Conservation (phyloP, 352 stramenopile genomes). For the Phytophthora pisi region DNA sequence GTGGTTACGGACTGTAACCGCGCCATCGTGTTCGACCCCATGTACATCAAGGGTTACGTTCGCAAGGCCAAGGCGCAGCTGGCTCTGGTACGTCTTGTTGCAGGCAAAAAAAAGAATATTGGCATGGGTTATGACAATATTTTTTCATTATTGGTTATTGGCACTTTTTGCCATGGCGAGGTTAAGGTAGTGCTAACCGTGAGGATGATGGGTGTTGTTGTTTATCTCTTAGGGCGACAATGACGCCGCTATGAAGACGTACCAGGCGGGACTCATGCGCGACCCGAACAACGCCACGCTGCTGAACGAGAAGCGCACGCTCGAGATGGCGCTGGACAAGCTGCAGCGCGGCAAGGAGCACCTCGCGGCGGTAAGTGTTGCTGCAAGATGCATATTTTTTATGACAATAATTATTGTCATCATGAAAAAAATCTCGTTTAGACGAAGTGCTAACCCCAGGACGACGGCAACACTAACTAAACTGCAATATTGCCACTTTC, state of each 20-base stretch:
- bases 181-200: neutral
- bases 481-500: neutral
- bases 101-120: neutral
- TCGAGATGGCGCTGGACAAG: conserved; percentile 87
- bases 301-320: conserved; percentile 73
- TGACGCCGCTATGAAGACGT: conserved; percentile 76
- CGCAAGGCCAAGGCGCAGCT: conserved; percentile 90
- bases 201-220: neutral
- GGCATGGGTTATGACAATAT: neutral
- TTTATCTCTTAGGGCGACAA: conserved; percentile 59
- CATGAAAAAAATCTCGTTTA: neutral
- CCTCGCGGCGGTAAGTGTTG: conserved; percentile 55
- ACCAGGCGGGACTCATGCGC: conserved; percentile 69
- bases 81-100: conserved; percentile 50
- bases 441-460: neutral
- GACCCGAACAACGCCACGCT: conserved; percentile 83
- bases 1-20: conserved; percentile 91
- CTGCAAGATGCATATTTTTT: neutral
- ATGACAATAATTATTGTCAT: conserved; percentile 1
- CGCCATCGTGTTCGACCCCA: conserved; percentile 89
- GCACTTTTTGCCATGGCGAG: neutral
- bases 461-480: neutral
- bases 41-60: conserved; percentile 92
- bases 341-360: conserved; percentile 73
- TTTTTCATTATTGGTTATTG: neutral